Evolutionary conservation across 2,329 filamentous ascomycete genomes (phyloP).

Genomic region (Claviceps cyperi): DNA sequence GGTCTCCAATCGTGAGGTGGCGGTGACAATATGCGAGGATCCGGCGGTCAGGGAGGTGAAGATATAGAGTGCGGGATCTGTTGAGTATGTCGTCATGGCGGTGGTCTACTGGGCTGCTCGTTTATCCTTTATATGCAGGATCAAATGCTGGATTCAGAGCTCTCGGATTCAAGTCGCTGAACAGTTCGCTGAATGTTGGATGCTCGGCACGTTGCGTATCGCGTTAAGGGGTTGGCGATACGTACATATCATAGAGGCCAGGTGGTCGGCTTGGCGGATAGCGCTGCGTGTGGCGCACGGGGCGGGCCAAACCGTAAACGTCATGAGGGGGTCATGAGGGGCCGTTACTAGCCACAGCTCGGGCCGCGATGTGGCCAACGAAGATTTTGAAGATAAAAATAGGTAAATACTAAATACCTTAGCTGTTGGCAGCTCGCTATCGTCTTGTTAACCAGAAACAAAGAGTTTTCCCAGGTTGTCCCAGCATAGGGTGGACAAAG

Average conservation of each 20-base stretch:
- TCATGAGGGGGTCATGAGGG: no score
- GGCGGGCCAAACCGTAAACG: no score
- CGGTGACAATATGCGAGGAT: slow-evolving; percentile 90
- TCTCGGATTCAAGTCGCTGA: background rate
- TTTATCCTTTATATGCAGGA: background rate
- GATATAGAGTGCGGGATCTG: slow-evolving; percentile 69
- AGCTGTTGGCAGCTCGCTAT: no score
- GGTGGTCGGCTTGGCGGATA: no score
- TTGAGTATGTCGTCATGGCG: slow-evolving; percentile 31
- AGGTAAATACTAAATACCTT: no score
- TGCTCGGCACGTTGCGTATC: background rate
- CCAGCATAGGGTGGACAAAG: no score
- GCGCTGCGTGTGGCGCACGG: no score
- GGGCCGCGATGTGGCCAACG: no score
- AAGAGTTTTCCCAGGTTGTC: no score
- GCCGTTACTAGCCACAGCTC: no score
- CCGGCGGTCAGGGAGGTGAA: slow-evolving; percentile 94
- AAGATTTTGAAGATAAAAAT: no score
- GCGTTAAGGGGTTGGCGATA: background rate
- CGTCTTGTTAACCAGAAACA: no score
- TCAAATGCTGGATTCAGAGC: background rate
- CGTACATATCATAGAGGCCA: background rate
- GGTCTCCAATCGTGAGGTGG: slow-evolving; percentile 87
- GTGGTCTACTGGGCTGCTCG: background rate
- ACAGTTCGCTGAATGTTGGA: background rate